phyloP scores from a whole-genome alignment of 176 grass and related monocot species.

The Carex scoparia region DNA sequence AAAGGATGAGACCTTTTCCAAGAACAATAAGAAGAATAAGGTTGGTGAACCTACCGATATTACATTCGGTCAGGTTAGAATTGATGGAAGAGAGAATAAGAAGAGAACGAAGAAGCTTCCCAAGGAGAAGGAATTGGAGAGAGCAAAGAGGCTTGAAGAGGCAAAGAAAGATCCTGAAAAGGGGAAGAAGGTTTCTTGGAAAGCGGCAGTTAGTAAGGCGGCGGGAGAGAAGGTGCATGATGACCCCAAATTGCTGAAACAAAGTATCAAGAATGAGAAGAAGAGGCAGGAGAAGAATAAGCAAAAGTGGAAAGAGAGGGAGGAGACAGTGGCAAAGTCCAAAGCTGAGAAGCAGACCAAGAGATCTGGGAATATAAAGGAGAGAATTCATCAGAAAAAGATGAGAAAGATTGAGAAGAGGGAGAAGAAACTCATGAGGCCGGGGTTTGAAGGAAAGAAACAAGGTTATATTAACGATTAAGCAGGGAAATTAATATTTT shows the following conservation, averaged over 20 bases:
- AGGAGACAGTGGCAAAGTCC: slow-evolving; percentile 36
- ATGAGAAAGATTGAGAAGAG: slow-evolving; percentile 82
- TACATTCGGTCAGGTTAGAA: slow-evolving; percentile 53
- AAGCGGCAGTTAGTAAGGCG: slow-evolving; percentile 51
- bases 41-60: slow-evolving; percentile 44
- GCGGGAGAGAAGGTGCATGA: slow-evolving; percentile 92
- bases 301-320: slow-evolving; percentile 58
- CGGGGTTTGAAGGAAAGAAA: slow-evolving; percentile 84
- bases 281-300: slow-evolving; percentile 58
- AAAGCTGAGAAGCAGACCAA: slow-evolving; percentile 53
- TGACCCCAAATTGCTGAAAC: slow-evolving; percentile 67
- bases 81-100: slow-evolving; percentile 53
- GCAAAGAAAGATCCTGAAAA: slow-evolving; percentile 72
- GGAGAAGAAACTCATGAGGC: slow-evolving; percentile 86
- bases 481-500: neutral
- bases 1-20: slow-evolving; percentile 21
- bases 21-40: slow-evolving; percentile 39
- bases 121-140: slow-evolving; percentile 62
- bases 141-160: slow-evolving; percentile 54
- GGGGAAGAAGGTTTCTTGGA: slow-evolving; percentile 61
- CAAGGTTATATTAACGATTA: slow-evolving; percentile 74
- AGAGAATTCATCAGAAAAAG: slow-evolving; percentile 69
- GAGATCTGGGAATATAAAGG: slow-evolving; percentile 61
- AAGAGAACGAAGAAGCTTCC: slow-evolving; percentile 71
- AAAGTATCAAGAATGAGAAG: slow-evolving; percentile 79